Evolutionary conservation across 83 land plant genomes (phyloP), one percentile per base, ranked within the genome.

Genomic region (Diphasiastrum complanatum): DNA sequence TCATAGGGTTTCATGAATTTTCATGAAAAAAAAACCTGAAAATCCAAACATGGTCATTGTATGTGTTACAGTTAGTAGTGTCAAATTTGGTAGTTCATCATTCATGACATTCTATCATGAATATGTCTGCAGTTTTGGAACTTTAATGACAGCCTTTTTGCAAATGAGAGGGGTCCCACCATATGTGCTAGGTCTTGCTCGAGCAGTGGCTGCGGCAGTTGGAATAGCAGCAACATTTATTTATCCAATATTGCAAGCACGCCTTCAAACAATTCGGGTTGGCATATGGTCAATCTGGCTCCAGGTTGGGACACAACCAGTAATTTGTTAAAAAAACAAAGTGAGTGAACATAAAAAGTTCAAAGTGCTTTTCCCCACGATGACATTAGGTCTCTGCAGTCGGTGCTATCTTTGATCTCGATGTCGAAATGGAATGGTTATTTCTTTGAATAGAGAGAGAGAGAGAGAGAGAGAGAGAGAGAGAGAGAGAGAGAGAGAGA

Each of bases 241-340:
- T 18, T 92, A 92, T 55, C 97, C 97, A 10, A 51, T 66, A 16
- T 38, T 88, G 26, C 85, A 92, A 43, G 67, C 85, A 50, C 77
- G 51, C n/a, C 65, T 92, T 46, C 79, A 64, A 40, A 81, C 85
- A 5, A 60, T 88, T 30, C 72, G 95, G 54, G 85, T 91, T 29
- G 95, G 97, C 52, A 61, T 92, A 14, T 88, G 97, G 96, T 87
- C 97, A 23, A 79, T 92, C 34, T 86, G 96, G 95, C 63, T 71
- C 33, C 97, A 92, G 91, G 97, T 92, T n/a, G n/a, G n/a, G n/a
- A n/a, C n/a, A n/a, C n/a, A n/a, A n/a, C n/a, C n/a, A n/a, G n/a
- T n/a, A n/a, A n/a, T n/a, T n/a, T n/a, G n/a, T n/a, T n/a, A n/a
- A n/a, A n/a, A n/a, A n/a, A n/a, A n/a, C n/a, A n/a, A n/a, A n/a